Base-by-base conservation (phyloP, 2,329 filamentous ascomycete species). In the Fusarium albidum region DNA sequence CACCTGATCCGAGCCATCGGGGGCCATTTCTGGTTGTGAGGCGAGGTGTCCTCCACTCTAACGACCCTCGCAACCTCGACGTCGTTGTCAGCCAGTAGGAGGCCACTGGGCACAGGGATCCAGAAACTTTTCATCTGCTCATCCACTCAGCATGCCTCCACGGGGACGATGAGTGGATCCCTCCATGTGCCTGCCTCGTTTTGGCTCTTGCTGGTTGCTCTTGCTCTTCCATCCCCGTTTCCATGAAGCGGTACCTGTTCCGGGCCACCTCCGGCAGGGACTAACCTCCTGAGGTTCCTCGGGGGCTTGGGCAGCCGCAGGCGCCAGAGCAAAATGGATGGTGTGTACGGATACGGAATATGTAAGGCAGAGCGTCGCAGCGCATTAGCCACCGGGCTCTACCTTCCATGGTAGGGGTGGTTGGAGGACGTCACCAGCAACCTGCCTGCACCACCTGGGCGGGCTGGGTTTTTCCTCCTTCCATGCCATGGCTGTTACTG, bases 1-100 rank as follows among this genome's bases (percentile, higher is more conserved):
- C 52, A 61, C 53, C 59, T 66, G 53, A 63, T 65, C 44, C 39
- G 45, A 47, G 51, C 55, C 44, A 44, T 59, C 45, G 49, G 55
- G 60, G 59, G 51, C 46, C 49, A 62, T 42, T 59, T 53, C 51
- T 59, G 50, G 54, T 50, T 52, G 48, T 52, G 49, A 52, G 56
- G 64, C 56, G 59, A 59, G 39, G 55, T 56, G 56, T 65, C 52
- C 61, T 46, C 53, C 44, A 40, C 27, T 45, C 39, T 17, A 34
- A 48, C 39, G 46, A 33, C 45, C 46, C 49, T 46, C 27, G 32
- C 38, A 46, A 47, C 29, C 52, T 50, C 37, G 28, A 47, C n/a
- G 35, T 32, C 11, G 18, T 28, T 17, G 29, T 18, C 18, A 31
- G 18, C 32, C 15, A 47, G 45, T 39, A 41, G 27, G 32, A 26